These are phyloP conservation scores for Hibiscus mutabilis DNA, from an alignment of 345 rosid genomes.

Conservation along the genomic window DNA sequence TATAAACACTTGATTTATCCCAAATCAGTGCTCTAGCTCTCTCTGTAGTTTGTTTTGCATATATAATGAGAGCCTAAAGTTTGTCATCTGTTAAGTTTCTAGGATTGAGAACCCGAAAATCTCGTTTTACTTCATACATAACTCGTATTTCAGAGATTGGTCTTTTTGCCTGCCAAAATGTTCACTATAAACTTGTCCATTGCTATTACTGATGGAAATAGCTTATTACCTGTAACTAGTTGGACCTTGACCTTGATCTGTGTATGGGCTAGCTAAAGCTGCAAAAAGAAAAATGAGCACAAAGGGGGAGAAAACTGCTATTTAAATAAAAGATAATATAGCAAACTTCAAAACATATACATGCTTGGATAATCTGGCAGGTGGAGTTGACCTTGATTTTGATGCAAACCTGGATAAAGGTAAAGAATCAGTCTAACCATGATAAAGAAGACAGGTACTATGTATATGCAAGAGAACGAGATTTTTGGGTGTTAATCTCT, in stretches of 20 bases:
- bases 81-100: not conserved
- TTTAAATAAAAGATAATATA: no score
- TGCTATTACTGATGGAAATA: not conserved
- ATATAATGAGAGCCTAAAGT: not conserved
- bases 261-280: not conserved
- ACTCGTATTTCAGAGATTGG: not conserved
- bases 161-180: not conserved
- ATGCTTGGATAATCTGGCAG: no score
- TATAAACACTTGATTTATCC: not conserved
- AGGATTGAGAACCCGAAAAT: not conserved
- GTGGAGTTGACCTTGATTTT: no score
- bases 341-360: no score
- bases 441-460: no score
- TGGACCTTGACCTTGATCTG: no score
- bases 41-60: not conserved
- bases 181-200: not conserved
- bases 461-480: no score
- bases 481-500: no score
- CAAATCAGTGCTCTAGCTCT: not conserved
- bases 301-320: no score
- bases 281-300: not conserved
- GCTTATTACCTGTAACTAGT: no score
- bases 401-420: no score
- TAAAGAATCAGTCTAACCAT: no score
- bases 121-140: not conserved